These are phyloP conservation scores for Aspergillus persii DNA, from an alignment of 2,329 filamentous ascomycete genomes.

Conservation along the genomic window DNA sequence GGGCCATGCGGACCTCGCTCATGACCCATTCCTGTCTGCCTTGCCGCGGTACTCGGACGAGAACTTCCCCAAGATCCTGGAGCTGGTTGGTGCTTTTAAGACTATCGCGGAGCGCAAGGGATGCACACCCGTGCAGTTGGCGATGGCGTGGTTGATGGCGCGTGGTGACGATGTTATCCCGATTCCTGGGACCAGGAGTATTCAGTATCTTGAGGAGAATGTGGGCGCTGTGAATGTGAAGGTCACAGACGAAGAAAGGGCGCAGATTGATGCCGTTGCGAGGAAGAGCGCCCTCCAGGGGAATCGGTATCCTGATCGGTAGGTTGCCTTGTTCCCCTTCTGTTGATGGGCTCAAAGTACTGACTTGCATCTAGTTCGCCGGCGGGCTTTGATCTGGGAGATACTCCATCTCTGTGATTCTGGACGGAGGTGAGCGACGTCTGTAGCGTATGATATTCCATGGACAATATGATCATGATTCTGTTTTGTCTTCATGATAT, in stretches of 20 bases:
- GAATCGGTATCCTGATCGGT: not conserved
- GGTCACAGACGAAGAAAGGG: not conserved
- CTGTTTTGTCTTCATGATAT: too few relatives aligned
- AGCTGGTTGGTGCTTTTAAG: conserved; percentile 50
- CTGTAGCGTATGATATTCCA: too few relatives aligned
- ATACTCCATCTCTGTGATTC: not conserved
- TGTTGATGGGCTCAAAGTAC: not conserved
- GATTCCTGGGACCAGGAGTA: conserved; percentile 28
- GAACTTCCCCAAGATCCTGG: conserved; percentile 56
- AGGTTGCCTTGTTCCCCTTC: not conserved
- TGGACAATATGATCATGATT: too few relatives aligned
- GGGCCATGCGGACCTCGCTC: conserved; percentile 47
- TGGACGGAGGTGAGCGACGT: too few relatives aligned
- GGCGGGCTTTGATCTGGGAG: not conserved
- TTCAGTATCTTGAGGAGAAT: conserved; percentile 23
- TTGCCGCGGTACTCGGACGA: conserved; percentile 50
- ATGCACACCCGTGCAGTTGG: conserved; percentile 56
- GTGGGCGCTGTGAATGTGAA: not conserved
- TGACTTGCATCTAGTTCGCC: not conserved
- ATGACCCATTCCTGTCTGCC: conserved; percentile 47
- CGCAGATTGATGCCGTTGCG: not conserved
- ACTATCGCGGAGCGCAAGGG: conserved; percentile 54
- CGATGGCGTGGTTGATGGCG: conserved; percentile 62
- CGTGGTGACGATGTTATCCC: conserved; percentile 47
- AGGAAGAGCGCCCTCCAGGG: not conserved